Evolutionary conservation across 2,329 filamentous ascomycete species (phyloP).

Genomic region (Colletotrichum sp.): DNA sequence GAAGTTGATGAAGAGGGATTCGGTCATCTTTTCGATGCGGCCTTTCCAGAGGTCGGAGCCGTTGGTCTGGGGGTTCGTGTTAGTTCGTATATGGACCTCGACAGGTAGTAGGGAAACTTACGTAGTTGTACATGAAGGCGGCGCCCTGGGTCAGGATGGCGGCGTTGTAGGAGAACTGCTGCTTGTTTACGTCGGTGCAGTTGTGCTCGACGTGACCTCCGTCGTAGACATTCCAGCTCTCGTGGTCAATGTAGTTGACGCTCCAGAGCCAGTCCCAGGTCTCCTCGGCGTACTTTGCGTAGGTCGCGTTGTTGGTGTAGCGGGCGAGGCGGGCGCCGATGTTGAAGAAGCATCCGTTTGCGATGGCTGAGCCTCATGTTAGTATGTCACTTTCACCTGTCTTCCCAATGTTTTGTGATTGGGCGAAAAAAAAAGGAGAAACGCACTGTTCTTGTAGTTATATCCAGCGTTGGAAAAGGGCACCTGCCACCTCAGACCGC

Average conservation of each 20-base stretch:
- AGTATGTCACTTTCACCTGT: neutral
- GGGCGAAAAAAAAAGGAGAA: too few species aligned
- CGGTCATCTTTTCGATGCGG: slow-evolving; percentile 60
- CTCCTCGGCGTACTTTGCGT: slow-evolving; percentile 65
- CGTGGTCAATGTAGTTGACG: slow-evolving; percentile 63
- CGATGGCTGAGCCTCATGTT: slow-evolving; percentile 47
- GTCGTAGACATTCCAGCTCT: slow-evolving; percentile 68
- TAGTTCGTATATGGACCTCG: too few species aligned
- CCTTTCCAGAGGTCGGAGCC: slow-evolving; percentile 59
- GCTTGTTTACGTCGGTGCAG: slow-evolving; percentile 65
- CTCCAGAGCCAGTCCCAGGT: slow-evolving; percentile 66
- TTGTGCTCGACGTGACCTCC: slow-evolving; percentile 63
- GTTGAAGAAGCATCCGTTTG: slow-evolving; percentile 70
- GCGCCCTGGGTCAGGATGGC: slow-evolving; percentile 67
- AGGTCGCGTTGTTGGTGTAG: slow-evolving; percentile 71
- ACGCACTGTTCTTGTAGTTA: slow-evolving; percentile 72
- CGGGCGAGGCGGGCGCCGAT: slow-evolving; percentile 72
- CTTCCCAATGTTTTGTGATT: neutral
- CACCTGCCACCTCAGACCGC: slow-evolving; percentile 81
- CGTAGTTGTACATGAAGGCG: slow-evolving; percentile 75
- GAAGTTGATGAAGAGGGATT: slow-evolving; percentile 54
- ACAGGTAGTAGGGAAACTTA: too few species aligned
- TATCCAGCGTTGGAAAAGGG: slow-evolving; percentile 77
- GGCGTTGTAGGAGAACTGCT: slow-evolving; percentile 72
- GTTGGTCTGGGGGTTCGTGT: slow-evolving; percentile 46